Evolutionary conservation across 345 rosid genomes (phyloP), one percentile per base, ranked within the genome.

Genomic region (Brassica cretica): DNA sequence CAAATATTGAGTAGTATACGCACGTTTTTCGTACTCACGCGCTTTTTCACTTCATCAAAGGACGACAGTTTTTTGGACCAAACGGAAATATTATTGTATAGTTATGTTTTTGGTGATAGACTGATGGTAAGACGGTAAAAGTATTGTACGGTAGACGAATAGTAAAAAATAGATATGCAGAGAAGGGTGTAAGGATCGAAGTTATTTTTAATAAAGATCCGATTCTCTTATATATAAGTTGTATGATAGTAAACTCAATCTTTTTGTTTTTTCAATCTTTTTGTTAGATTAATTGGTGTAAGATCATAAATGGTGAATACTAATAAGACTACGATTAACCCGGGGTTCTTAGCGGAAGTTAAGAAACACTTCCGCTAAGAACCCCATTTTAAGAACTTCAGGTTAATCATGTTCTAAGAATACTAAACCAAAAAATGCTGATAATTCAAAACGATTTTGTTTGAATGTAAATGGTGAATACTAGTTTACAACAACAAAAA

Each of bases 401-500:
- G 24, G 24, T 21, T 21, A 21, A 21, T 21, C 24, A 21, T 21
- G 24, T 1, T 21, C 24, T 21, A 21, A 21, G 24, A 21, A 21
- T 21, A 21, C 24, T 21, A 21, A 21, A 21, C 24, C 24, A 21
- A 21, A 21, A 71, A 71, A 19, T 78, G 51, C 16, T 78, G 76
- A 65, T 51, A 19, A 58, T 41, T 29, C 3, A 41, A 41, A 44
- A 66, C 41, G 55, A 59, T 62, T 44, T 29, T 66, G 68, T 78
- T 59, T 78, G 55, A 44, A 41, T 59, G 58, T 18, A 66, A 21
- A 21, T 21, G 24, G 24, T 21, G 24, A 21, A 21, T 21, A 21
- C 24, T 21, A 21, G 24, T 21, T 21, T 21, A 21, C 24, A 21
- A 21, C 24, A 21, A 21, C 24, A 21, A 21, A 21, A 21, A 21